Evolutionary conservation across 1,284 basidiomycete genomes (phyloP).

Genomic region (Trichosporon faecale): DNA sequence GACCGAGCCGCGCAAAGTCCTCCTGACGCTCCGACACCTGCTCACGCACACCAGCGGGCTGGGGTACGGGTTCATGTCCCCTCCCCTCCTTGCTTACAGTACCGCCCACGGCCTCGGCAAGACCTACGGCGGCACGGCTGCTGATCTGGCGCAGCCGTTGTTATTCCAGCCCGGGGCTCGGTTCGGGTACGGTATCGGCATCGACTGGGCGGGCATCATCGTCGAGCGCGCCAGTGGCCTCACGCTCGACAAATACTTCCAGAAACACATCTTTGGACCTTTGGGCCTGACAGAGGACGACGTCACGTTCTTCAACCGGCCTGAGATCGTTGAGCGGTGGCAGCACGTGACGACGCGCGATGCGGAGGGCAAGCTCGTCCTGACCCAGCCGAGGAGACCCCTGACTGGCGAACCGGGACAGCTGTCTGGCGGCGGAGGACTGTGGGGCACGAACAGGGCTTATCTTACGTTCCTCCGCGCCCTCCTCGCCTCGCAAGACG

Average conservation of each 20-base stretch:
- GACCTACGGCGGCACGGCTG: slow-evolving; percentile 10
- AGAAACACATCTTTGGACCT: slow-evolving; percentile 40
- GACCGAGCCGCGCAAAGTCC: slow-evolving; percentile 27
- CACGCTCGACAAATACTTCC: slow-evolving; percentile 40
- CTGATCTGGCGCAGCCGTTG: slow-evolving; percentile 25
- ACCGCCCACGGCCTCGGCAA: slow-evolving; percentile 8
- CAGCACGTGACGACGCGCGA: slow-evolving; percentile 24
- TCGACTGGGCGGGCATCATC: slow-evolving; percentile 46
- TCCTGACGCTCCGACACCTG: slow-evolving; percentile 40
- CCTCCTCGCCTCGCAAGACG: not conserved
- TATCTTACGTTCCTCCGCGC: slow-evolving; percentile 34
- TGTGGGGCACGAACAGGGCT: slow-evolving; percentile 37
- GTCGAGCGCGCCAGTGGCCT: slow-evolving; percentile 37
- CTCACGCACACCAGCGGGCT: slow-evolving; percentile 35
- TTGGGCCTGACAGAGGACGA: slow-evolving; percentile 28
- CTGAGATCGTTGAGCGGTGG: slow-evolving; percentile 11
- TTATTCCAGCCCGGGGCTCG: slow-evolving; percentile 39
- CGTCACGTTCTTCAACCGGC: slow-evolving; percentile 37
- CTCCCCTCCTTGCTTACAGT: slow-evolving; percentile 5
- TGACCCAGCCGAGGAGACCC: slow-evolving; percentile 9
- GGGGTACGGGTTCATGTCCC: slow-evolving; percentile 12
- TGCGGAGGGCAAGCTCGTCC: slow-evolving; percentile 19
- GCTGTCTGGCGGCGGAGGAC: slow-evolving; percentile 36
- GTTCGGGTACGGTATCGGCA: slow-evolving; percentile 36
- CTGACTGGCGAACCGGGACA: slow-evolving; percentile 15